phyloP scores from a whole-genome alignment of 106 monocot species.

The Dendrobium nobile region DNA sequence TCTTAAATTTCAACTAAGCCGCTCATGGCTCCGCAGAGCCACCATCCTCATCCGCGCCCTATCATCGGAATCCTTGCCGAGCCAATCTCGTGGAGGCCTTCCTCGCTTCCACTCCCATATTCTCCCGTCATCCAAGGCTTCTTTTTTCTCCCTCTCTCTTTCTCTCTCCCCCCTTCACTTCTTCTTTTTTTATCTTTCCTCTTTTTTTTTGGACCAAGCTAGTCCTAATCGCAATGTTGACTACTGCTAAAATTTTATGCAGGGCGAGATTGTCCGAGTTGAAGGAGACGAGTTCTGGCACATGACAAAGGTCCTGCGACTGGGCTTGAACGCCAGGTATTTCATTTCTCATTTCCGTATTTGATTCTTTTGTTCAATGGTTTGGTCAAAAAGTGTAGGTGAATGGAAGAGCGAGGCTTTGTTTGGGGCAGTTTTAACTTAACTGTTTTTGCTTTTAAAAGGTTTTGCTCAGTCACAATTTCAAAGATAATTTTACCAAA shows the following conservation, averaged over 20 bases:
- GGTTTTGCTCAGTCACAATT: no score
- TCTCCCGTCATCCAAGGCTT: constrained; percentile 54
- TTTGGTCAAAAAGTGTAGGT: no score
- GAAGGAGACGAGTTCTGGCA: constrained; percentile 99
- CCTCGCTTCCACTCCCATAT: constrained; percentile 64
- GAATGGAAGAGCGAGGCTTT: no score
- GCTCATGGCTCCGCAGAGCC: neutral
- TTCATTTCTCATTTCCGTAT: neutral
- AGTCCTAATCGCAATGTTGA: neutral
- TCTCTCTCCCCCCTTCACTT: no score
- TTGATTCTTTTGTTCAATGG: neutral
- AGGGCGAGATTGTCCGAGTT: constrained; percentile 65
- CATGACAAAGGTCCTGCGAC: constrained; percentile 80
- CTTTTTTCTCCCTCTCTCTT: no score
- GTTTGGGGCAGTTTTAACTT: no score
- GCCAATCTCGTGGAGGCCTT: constrained; percentile 49
- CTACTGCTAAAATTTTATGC: neutral
- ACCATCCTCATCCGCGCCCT: constrained; percentile 6
- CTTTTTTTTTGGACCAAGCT: neutral
- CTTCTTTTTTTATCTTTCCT: neutral
- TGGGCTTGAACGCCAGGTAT: constrained; percentile 61
- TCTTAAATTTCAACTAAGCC: neutral
- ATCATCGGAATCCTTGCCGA: constrained; percentile 11
- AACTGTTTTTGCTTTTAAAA: no score
- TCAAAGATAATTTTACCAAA: no score